These are phyloP conservation scores for Mycena floridula DNA, from an alignment of 768 basidiomycete species.

Conservation along the genomic window DNA sequence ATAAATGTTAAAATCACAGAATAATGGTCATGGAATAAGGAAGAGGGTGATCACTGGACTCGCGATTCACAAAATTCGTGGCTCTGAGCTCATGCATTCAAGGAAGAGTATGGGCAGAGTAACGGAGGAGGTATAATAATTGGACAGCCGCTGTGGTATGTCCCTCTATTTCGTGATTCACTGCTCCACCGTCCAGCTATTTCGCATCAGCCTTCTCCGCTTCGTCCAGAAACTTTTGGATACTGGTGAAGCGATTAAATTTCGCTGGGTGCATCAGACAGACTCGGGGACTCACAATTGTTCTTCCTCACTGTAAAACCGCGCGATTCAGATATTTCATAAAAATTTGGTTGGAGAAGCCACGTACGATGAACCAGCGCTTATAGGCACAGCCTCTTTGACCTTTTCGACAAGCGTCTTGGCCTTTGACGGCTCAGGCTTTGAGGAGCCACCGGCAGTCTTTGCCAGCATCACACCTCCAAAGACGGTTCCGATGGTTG, in stretches of 20 bases:
- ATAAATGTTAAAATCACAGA: no score
- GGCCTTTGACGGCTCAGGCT: conserved; percentile 20
- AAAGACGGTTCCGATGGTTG: conserved; percentile 36
- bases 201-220: conserved; percentile 48
- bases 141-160: no score
- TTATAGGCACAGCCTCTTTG: conserved; percentile 34
- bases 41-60: background rate
- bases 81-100: no score
- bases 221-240: conserved; percentile 50
- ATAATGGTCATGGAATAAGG: background rate
- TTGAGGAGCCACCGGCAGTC: conserved; percentile 30
- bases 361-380: conserved; percentile 33
- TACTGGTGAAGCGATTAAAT: conserved; percentile 36
- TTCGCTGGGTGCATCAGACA: conserved; percentile 19
- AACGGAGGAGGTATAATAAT: no score
- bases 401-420: conserved; percentile 26
- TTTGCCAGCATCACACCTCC: conserved; percentile 26
- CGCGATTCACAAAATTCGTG: conserved; percentile 3
- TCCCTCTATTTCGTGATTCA: no score
- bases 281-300: conserved; percentile 40
- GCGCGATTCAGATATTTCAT: background rate
- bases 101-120: no score
- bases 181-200: conserved; percentile 18
- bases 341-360: background rate
- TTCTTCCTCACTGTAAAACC: conserved; percentile 45